Evolutionary conservation across 306 rosid species (phyloP).

Genomic region (Quercus aquifolioides): DNA sequence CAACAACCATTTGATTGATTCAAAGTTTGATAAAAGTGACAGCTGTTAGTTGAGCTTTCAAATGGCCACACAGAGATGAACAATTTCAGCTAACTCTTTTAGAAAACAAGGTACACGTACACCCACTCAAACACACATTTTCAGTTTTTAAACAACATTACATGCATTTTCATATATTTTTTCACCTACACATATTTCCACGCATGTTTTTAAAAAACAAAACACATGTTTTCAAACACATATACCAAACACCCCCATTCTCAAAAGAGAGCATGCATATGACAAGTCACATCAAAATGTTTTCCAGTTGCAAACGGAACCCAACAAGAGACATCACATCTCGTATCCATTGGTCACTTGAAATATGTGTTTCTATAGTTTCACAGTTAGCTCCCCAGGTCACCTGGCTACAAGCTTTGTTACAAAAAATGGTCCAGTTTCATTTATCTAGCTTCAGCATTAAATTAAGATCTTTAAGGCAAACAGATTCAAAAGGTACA

Average conservation of each 20-base stretch:
- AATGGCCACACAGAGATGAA: too few species aligned
- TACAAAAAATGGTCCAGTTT: background rate
- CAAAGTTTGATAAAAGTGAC: too few species aligned
- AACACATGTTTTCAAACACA: too few species aligned
- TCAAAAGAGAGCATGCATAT: background rate
- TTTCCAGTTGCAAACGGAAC: background rate
- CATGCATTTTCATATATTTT: accelerated
- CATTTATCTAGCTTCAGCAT: background rate
- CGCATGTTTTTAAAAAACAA: too few species aligned
- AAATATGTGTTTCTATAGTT: background rate
- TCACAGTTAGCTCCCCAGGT: background rate
- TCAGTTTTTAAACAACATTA: too few species aligned
- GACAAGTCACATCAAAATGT: background rate
- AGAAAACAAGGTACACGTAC: too few species aligned
- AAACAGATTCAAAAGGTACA: background rate
- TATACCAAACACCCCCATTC: too few species aligned
- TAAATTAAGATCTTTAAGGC: background rate
- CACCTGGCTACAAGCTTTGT: background rate
- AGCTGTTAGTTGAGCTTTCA: too few species aligned
- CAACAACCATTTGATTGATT: too few species aligned
- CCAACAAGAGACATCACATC: background rate
- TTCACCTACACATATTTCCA: too few species aligned
- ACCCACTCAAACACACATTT: too few species aligned
- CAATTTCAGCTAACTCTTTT: too few species aligned
- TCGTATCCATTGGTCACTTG: background rate